phyloP scores from a whole-genome alignment of 2,329 filamentous ascomycete species.

The Cyphellophora europaea region DNA sequence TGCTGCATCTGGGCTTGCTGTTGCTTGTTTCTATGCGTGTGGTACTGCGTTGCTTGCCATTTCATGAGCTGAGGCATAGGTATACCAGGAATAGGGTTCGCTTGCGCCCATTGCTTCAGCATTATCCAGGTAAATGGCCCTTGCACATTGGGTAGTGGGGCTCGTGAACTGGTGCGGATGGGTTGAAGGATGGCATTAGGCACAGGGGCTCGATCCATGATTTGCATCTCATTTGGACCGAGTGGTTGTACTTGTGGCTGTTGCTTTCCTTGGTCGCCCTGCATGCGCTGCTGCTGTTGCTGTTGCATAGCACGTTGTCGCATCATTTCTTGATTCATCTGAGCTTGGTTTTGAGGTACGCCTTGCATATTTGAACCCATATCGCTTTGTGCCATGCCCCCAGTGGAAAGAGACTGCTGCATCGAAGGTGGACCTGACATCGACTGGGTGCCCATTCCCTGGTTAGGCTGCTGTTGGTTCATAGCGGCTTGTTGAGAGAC shows the following conservation, averaged over 20 bases:
- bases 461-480: not conserved
- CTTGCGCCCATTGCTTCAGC: constrained; percentile 15
- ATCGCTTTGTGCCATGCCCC: constrained; percentile 10
- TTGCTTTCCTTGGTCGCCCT: constrained; percentile 18
- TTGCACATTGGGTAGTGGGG: constrained; percentile 9
- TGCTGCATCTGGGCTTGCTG: constrained; percentile 7
- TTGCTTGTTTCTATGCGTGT: constrained; percentile 10
- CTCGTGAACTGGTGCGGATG: not conserved
- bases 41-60: constrained; percentile 15
- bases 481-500: constrained; percentile 14
- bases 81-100: constrained; percentile 12
- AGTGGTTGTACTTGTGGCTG: constrained; percentile 20
- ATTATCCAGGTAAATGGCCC: constrained; percentile 13
- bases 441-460: not conserved
- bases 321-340: constrained; percentile 14
- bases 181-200: constrained; percentile 12
- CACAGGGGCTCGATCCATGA: constrained; percentile 16
- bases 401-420: constrained; percentile 18
- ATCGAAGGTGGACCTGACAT: constrained; percentile 12
- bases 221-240: constrained; percentile 13
- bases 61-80: constrained; percentile 11
- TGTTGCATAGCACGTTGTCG: constrained; percentile 15
- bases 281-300: constrained; percentile 23
- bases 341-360: constrained; percentile 7
- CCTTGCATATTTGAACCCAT: constrained; percentile 7